These are phyloP conservation scores for Laetiporus sulphureus DNA, from an alignment of 1,284 basidiomycete genomes.

Conservation along the genomic window DNA sequence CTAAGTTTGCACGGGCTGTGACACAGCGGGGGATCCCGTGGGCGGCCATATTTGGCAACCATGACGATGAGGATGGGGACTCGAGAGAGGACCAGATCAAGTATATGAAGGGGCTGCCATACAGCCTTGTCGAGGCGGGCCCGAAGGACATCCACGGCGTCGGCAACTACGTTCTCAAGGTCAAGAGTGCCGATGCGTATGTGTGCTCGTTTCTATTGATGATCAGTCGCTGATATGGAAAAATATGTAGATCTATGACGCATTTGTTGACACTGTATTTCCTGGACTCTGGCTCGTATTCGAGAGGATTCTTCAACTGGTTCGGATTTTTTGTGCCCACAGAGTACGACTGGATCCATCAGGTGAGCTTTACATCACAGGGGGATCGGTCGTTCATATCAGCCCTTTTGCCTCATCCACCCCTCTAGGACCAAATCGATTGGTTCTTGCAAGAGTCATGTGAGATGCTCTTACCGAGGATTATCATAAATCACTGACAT, in stretches of 20 bases:
- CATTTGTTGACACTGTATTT: conserved; percentile 90
- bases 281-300: conserved; percentile 83
- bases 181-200: conserved; percentile 70
- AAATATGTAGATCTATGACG: conserved; percentile 59
- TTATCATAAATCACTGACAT: not conserved
- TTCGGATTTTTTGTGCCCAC: conserved; percentile 55
- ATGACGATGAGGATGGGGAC: conserved; percentile 74
- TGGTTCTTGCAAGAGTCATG: conserved; percentile 84
- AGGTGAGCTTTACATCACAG: conserved; percentile 30
- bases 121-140: conserved; percentile 74
- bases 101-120: conserved; percentile 76
- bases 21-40: conserved; percentile 79
- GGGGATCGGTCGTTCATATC: not conserved
- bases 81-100: conserved; percentile 59
- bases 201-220: conserved; percentile 18
- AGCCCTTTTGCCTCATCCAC: no score
- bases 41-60: conserved; percentile 90
- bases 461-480: conserved; percentile 17
- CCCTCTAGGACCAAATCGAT: conserved; percentile 62
- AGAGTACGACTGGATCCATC: conserved; percentile 78
- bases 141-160: conserved; percentile 80
- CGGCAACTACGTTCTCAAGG: conserved; percentile 81
- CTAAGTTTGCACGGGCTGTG: conserved; percentile 80
- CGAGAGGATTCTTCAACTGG: conserved; percentile 50
- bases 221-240: not conserved